Evolutionary conservation across 768 basidiomycete genomes (phyloP).

Genomic region (Panus rudis): DNA sequence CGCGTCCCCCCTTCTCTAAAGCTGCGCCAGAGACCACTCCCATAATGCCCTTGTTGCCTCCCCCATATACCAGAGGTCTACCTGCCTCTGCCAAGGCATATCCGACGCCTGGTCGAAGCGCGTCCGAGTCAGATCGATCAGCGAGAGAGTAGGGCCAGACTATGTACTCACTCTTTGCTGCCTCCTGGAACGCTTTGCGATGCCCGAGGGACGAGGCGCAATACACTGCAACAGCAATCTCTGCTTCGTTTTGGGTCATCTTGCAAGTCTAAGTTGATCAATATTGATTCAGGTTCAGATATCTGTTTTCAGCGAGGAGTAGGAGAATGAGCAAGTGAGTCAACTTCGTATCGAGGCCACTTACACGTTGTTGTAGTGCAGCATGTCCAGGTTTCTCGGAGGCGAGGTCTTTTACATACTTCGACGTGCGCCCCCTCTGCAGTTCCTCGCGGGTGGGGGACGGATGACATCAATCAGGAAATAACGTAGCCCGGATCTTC

Average conservation of each 20-base stretch:
- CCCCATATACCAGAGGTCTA: slow-evolving; percentile 78
- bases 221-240: slow-evolving; percentile 62
- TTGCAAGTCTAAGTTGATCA: too few relatives aligned
- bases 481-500: too few relatives aligned
- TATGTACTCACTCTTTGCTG: slow-evolving; percentile 58
- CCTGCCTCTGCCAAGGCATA: slow-evolving; percentile 54
- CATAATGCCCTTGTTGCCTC: slow-evolving; percentile 82
- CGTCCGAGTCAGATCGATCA: neutral
- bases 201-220: slow-evolving; percentile 75
- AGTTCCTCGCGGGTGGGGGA: too few relatives aligned
- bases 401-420: too few relatives aligned
- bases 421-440: too few relatives aligned
- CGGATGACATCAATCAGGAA: too few relatives aligned
- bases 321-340: too few relatives aligned
- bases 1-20: slow-evolving; percentile 59
- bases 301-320: too few relatives aligned
- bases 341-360: too few relatives aligned
- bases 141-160: neutral
- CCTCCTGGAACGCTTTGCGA: slow-evolving; percentile 50
- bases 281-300: too few relatives aligned
- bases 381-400: too few relatives aligned
- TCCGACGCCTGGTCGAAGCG: slow-evolving; percentile 54
- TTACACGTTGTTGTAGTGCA: too few relatives aligned
- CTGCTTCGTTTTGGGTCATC: slow-evolving; percentile 3
- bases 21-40: slow-evolving; percentile 67